These are phyloP conservation scores for Inga leiocalycina DNA, from an alignment of 306 rosid species.

Conservation along the genomic window DNA sequence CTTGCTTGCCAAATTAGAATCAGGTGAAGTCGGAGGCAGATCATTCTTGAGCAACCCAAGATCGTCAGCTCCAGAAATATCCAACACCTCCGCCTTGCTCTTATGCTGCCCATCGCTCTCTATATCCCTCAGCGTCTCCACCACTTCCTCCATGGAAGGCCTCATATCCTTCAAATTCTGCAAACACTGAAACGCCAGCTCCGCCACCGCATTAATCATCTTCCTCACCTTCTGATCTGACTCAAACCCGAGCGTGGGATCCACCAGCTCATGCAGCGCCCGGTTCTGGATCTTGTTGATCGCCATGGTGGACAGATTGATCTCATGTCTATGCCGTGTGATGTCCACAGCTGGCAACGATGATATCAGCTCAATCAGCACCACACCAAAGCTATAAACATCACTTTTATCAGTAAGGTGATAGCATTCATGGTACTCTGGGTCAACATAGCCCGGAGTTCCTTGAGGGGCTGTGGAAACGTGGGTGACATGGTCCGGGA, in stretches of 20 bases:
- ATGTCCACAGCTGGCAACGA: slow-evolving; percentile 89
- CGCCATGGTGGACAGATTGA: slow-evolving; percentile 82
- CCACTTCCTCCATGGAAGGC: slow-evolving; percentile 70
- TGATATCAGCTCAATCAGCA: slow-evolving; percentile 73
- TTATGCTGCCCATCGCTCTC: slow-evolving; percentile 41
- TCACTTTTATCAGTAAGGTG: slow-evolving; percentile 80
- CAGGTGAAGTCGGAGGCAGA: slow-evolving; percentile 60
- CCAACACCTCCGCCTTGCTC: slow-evolving; percentile 53
- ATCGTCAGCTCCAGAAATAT: slow-evolving; percentile 46
- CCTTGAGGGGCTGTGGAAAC: slow-evolving; percentile 93
- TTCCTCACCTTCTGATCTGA: slow-evolving; percentile 54
- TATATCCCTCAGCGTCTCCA: slow-evolving; percentile 51
- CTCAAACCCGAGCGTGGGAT: slow-evolving; percentile 61
- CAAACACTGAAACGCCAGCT: slow-evolving; percentile 80
- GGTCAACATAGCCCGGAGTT: slow-evolving; percentile 94
- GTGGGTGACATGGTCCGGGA: slow-evolving; percentile 67
- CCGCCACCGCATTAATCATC: slow-evolving; percentile 71
- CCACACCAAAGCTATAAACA: slow-evolving; percentile 90
- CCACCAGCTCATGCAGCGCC: slow-evolving; percentile 68
- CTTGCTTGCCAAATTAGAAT: slow-evolving; percentile 42
- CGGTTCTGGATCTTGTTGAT: slow-evolving; percentile 67
- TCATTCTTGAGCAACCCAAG: slow-evolving; percentile 50
- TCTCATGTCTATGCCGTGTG: slow-evolving; percentile 79
- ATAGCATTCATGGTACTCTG: slow-evolving; percentile 78
- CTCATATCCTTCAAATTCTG: slow-evolving; percentile 67